phyloP scores from a whole-genome alignment of 441 rosid species.

The Corymbia calophylla region DNA sequence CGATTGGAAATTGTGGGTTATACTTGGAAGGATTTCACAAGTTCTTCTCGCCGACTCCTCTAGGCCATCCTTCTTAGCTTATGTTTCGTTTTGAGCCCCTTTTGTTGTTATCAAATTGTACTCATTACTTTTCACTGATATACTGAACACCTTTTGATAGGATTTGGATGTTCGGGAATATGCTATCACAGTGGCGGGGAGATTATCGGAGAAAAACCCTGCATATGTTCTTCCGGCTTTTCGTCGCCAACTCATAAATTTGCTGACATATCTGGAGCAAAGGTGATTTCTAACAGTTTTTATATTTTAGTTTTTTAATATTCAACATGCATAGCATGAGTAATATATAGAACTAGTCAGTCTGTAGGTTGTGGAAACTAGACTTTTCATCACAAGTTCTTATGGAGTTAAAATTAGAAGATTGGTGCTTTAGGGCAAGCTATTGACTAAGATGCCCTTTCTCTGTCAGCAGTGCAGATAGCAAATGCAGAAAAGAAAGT shows the following conservation, averaged over 20 bases:
- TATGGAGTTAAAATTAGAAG: not conserved
- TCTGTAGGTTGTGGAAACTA: not conserved
- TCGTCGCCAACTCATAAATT: conserved; percentile 96
- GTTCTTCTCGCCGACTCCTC: not conserved
- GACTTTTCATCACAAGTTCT: not conserved
- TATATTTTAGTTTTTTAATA: not conserved
- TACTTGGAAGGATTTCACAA: not conserved
- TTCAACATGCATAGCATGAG: not conserved
- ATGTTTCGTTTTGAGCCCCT: not conserved
- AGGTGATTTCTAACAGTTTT: conserved; percentile 43
- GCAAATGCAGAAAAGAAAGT: conserved; percentile 98
- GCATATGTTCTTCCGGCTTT: conserved; percentile 99
- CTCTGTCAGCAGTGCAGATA: conserved; percentile 94
- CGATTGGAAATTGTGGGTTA: not conserved
- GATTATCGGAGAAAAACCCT: conserved; percentile 97
- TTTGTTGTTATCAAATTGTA: not conserved
- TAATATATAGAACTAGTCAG: not conserved
- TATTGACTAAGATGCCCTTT: conserved; percentile 5
- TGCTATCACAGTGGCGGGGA: conserved; percentile 96
- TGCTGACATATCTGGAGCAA: conserved; percentile 91
- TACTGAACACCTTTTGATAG: conserved; percentile 24
- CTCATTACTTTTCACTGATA: not conserved
- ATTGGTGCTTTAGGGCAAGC: not conserved
- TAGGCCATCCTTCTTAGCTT: not conserved
- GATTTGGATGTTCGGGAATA: conserved; percentile 96